phyloP scores from a whole-genome alignment of 148 eudicot genomes.

The Tetragonia tetragonoides region DNA sequence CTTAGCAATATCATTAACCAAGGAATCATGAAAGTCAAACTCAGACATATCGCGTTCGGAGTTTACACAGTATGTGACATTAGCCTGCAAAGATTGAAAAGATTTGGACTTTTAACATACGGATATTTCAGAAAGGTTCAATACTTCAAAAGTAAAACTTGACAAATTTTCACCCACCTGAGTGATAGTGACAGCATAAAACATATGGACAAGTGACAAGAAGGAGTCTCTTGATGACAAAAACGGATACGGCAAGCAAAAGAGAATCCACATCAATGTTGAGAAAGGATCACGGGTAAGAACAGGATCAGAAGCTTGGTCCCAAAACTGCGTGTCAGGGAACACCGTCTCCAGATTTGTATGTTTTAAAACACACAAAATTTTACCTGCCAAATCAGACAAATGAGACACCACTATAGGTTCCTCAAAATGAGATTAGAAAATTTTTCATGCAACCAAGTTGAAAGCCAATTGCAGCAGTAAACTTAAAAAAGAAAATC shows the following conservation, averaged over 20 bases:
- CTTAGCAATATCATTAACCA: slow-evolving; percentile 58
- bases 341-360: slow-evolving; percentile 43
- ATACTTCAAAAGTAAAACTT: not conserved
- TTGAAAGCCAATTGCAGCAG: not conserved
- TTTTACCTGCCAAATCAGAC: slow-evolving; percentile 43
- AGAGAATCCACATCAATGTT: slow-evolving; percentile 84
- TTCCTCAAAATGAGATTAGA: not conserved
- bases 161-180: slow-evolving; percentile 47
- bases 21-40: slow-evolving; percentile 39
- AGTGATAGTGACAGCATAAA: slow-evolving; percentile 60
- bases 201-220: slow-evolving; percentile 73
- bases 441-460: not conserved
- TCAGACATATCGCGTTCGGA: slow-evolving; percentile 31
- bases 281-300: slow-evolving; percentile 84
- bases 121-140: not conserved
- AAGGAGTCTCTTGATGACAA: slow-evolving; percentile 60
- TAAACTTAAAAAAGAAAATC: not conserved
- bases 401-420: not conserved
- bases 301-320: slow-evolving; percentile 72
- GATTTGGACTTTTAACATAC: slow-evolving; percentile 1
- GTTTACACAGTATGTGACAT: slow-evolving; percentile 45
- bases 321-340: slow-evolving; percentile 80
- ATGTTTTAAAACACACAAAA: slow-evolving; percentile 52
- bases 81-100: slow-evolving; percentile 49
- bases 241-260: slow-evolving; percentile 78